phyloP scores from a whole-genome alignment of 2,329 filamentous ascomycete genomes.

The Chaetomiaceae sp. region DNA sequence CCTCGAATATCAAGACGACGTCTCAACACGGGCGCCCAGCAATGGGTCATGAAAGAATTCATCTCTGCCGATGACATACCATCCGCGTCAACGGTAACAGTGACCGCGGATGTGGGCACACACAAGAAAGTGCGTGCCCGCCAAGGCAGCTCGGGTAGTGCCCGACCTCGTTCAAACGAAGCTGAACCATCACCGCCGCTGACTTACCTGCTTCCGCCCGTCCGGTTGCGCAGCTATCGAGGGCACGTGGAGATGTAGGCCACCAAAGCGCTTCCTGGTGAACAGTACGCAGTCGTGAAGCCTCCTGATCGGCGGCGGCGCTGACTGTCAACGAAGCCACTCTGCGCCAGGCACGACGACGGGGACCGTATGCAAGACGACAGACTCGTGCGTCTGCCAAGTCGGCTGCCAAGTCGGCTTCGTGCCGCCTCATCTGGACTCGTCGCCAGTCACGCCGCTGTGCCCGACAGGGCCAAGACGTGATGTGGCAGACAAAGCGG shows the following conservation, averaged over 20 bases:
- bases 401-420: conserved; percentile 15
- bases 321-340: not conserved
- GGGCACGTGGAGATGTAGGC: too few relatives aligned
- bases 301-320: too few relatives aligned
- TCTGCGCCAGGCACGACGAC: not conserved
- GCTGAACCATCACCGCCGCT: not conserved
- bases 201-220: not conserved
- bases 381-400: not conserved
- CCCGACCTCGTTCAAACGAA: not conserved
- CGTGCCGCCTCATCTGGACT: conserved; percentile 11
- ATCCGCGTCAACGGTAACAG: conserved; percentile 39
- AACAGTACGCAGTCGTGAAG: too few relatives aligned
- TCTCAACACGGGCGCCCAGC: conserved; percentile 53
- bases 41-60: conserved; percentile 39
- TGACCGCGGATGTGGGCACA: conserved; percentile 44
- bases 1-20: conserved; percentile 48
- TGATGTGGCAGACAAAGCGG: not conserved
- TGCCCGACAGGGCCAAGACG: not conserved
- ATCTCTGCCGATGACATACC: conserved; percentile 50
- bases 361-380: conserved; percentile 2
- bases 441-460: conserved; percentile 3
- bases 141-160: conserved; percentile 13
- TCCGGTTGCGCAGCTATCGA: too few relatives aligned
- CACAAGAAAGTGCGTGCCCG: conserved; percentile 15
- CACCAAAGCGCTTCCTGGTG: too few relatives aligned